phyloP scores from a whole-genome alignment of 2,329 filamentous ascomycete species.

The Fragosphaeria purpurea region DNA sequence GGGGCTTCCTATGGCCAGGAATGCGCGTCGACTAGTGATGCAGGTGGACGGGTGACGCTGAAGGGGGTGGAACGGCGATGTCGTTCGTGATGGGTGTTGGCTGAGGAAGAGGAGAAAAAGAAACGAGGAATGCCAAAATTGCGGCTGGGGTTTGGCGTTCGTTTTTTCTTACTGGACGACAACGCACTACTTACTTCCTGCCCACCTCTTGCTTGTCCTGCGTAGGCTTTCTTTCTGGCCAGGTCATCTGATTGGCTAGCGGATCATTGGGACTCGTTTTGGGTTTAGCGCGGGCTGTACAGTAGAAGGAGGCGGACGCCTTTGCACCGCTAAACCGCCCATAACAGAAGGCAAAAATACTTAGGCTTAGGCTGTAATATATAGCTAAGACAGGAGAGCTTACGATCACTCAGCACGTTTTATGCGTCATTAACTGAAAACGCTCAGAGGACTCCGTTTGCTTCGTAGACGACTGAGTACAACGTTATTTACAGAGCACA shows the following conservation, averaged over 20 bases:
- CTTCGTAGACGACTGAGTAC: no score
- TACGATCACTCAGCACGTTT: no score
- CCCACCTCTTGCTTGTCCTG: neutral
- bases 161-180: conserved; percentile 11
- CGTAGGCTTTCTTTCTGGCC: neutral
- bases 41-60: neutral
- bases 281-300: conserved; percentile 5
- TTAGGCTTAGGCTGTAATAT: no score
- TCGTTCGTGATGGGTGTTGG: conserved; percentile 5
- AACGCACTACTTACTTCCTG: neutral
- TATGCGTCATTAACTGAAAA: no score
- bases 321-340: no score
- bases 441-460: no score
- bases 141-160: conserved; percentile 9
- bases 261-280: neutral
- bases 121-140: conserved; percentile 12
- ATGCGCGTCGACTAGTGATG: conserved; percentile 4
- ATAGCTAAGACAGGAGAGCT: no score
- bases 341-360: no score
- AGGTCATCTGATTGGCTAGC: conserved; percentile 8
- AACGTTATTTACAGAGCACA: no score
- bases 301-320: no score
- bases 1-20: conserved; percentile 10
- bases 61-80: neutral
- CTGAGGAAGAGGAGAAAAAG: neutral